Percentiles rank a stretch among this genome's conserved stretches.
Conservation (phyloP, 108 stramenopile species). For the Discostella pseudostelligera region DNA sequence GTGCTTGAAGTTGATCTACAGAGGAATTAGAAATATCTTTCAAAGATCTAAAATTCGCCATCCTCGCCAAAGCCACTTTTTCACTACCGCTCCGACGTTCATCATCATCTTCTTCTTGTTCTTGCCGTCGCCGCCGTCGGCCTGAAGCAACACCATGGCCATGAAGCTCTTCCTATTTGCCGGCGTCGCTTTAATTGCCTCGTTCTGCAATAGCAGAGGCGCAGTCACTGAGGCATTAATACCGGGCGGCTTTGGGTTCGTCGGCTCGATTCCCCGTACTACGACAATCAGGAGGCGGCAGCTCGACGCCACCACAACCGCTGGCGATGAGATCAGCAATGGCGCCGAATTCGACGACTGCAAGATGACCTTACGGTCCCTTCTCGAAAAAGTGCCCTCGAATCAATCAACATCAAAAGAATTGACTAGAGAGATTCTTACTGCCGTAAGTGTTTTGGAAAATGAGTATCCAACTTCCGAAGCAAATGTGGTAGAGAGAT, state of each 20-base stretch:
- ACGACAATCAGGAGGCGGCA: not conserved
- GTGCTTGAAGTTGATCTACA: not conserved
- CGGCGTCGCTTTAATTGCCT: not conserved
- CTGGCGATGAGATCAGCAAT: not conserved
- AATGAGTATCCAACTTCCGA: slow-evolving; percentile 54
- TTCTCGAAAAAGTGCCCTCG: slow-evolving; percentile 22
- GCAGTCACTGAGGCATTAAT: not conserved
- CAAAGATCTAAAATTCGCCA: no score
- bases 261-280: not conserved
- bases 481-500: slow-evolving; percentile 48
- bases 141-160: not conserved
- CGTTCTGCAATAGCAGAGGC: not conserved
- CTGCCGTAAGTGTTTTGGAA: slow-evolving; percentile 51
- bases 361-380: slow-evolving; percentile 18
- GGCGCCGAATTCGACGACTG: not conserved
- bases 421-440: slow-evolving; percentile 56
- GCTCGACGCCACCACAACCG: not conserved
- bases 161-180: not conserved
- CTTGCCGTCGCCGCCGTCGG: no score
- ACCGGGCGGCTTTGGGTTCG: not conserved
- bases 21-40: not conserved
- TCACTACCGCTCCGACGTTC: no score
- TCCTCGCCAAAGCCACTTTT: no score
- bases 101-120: no score
- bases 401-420: slow-evolving; percentile 53